A percentile compares a stretch with the other conserved stretches of the same genome.
phyloP scores from a whole-genome alignment of 176 grass and related monocot genomes.

The Metroxylon sagu region DNA sequence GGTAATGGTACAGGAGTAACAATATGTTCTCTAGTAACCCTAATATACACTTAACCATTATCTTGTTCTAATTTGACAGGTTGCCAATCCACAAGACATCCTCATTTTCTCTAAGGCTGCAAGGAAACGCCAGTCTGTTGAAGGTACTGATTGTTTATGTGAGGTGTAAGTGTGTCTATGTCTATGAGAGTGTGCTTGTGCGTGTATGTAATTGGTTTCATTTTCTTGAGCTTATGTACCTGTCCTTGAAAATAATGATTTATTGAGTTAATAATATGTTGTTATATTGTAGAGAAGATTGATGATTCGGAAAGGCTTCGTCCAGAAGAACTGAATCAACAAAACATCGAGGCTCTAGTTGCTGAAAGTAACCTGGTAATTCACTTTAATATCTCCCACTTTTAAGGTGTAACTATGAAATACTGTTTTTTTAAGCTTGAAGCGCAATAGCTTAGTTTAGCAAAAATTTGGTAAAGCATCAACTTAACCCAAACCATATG shows the following conservation, averaged over 20 bases:
- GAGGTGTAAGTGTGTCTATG: too few species aligned
- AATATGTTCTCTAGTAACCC: too few species aligned
- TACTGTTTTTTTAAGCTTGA: too few species aligned
- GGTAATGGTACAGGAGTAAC: constrained; percentile 24
- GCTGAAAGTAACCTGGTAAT: constrained; percentile 74
- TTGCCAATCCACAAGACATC: constrained; percentile 82
- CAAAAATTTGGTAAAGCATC: too few species aligned
- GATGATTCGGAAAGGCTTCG: constrained; percentile 34
- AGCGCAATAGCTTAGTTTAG: too few species aligned
- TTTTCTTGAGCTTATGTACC: background rate
- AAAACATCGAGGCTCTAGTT: constrained; percentile 60
- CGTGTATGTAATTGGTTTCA: background rate
- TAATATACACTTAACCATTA: too few species aligned
- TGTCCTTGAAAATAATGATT: background rate
- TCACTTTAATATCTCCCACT: too few species aligned
- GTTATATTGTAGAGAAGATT: constrained; percentile 39
- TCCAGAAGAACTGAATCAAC: constrained; percentile 49
- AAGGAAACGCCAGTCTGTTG: constrained; percentile 23
- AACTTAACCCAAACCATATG: too few species aligned
- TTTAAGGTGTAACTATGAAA: too few species aligned
- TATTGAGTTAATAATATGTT: constrained; percentile 13
- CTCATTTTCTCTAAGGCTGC: constrained; percentile 55
- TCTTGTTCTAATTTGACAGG: constrained; percentile 21
- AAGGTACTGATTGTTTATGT: constrained; percentile 30
- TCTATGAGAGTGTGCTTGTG: too few species aligned